A percentile compares a stretch with the other conserved stretches of the same genome.
Evolutionary conservation across 2,329 filamentous ascomycete species (phyloP).

Genomic region (Aspergillus pseudotamarii): DNA sequence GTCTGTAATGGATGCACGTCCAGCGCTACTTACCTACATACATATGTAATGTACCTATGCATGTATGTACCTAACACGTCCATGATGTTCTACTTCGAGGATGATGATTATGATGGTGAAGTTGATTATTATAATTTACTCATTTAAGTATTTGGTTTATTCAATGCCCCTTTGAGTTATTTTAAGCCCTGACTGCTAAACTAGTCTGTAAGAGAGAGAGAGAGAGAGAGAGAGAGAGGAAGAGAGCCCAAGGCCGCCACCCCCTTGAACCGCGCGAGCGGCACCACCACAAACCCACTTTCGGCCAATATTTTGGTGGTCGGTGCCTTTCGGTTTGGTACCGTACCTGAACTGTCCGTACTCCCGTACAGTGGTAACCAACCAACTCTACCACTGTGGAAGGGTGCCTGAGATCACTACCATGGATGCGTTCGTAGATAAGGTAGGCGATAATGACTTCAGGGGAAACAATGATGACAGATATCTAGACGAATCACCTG

Average conservation of each 20-base stretch:
- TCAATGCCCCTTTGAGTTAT: constrained; percentile 7
- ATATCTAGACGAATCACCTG: neutral
- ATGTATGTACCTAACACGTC: constrained; percentile 3
- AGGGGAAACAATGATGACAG: neutral
- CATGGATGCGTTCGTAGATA: neutral
- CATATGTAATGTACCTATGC: neutral
- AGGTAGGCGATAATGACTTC: neutral
- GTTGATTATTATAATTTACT: neutral
- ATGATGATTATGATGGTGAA: neutral
- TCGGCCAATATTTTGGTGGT: constrained; percentile 19
- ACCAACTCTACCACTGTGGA: neutral
- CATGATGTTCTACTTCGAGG: neutral
- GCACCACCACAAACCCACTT: constrained; percentile 24
- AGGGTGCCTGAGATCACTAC: neutral
- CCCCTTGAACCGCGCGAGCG: constrained; percentile 35
- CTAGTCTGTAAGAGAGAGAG: constrained; percentile 7
- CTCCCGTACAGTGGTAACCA: neutral
- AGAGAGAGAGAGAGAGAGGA: neutral
- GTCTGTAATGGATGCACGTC: neutral
- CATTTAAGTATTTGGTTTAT: neutral
- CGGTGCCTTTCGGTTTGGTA: constrained; percentile 18
- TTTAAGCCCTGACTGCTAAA: constrained; percentile 8
- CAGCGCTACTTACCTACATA: neutral
- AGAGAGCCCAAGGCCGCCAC: constrained; percentile 29
- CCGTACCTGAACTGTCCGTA: constrained; percentile 21